Percentiles rank a stretch among this genome's conserved stretches.
phyloP scores from a whole-genome alignment of 257 asterid genomes.

The Apocynum venetum region DNA sequence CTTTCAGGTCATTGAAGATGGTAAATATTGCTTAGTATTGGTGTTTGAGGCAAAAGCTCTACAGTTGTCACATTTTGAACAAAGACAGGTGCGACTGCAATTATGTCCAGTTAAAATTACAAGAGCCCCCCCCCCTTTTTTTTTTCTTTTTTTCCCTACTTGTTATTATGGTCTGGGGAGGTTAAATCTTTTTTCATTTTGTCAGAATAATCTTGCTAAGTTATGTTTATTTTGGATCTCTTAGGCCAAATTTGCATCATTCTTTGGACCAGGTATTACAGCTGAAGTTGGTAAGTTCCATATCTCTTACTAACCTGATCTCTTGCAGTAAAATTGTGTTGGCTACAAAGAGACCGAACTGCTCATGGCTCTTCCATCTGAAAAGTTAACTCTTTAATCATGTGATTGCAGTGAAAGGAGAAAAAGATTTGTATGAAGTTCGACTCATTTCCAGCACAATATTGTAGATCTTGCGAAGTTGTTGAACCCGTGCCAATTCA shows the following conservation, averaged over 20 bases:
- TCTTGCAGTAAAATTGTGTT: neutral
- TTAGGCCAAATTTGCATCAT: constrained; percentile 86
- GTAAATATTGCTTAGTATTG: constrained; percentile 64
- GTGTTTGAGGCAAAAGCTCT: constrained; percentile 84
- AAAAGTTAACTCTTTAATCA: constrained; percentile 4
- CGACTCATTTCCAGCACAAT: constrained; percentile 68
- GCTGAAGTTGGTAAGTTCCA: constrained; percentile 74
- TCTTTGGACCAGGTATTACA: constrained; percentile 94
- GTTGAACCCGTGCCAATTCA: neutral
- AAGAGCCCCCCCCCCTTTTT: neutral
- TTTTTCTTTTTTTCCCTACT: neutral
- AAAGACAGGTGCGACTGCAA: constrained; percentile 56
- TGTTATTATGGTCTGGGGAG: neutral
- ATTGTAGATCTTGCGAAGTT: constrained; percentile 25
- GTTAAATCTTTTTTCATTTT: too few species aligned
- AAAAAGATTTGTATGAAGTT: constrained; percentile 57
- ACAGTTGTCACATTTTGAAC: constrained; percentile 68
- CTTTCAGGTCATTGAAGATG: constrained; percentile 72
- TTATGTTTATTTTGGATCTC: constrained; percentile 1
- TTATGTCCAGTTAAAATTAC: neutral
- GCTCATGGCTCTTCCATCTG: neutral
- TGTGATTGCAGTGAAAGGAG: constrained; percentile 71
- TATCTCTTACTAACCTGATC: neutral
- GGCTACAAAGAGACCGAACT: neutral
- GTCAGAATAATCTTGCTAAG: neutral